These are phyloP conservation scores for Suillus tomentosus DNA, from an alignment of 768 basidiomycete genomes.

Conservation along the genomic window DNA sequence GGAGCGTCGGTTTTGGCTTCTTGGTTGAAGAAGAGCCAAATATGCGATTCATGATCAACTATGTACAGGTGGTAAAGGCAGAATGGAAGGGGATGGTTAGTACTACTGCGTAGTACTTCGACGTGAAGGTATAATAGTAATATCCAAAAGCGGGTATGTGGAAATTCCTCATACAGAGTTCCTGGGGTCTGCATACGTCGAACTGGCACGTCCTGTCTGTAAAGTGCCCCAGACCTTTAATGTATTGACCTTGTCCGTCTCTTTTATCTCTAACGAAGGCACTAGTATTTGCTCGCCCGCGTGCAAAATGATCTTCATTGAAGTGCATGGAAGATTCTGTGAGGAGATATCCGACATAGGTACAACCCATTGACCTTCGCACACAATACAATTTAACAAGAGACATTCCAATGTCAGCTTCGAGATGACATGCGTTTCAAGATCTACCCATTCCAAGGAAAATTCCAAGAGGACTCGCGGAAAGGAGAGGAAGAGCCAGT, in stretches of 20 bases:
- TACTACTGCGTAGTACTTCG: neutral
- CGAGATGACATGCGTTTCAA: neutral
- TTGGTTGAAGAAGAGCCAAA: slow-evolving; percentile 74
- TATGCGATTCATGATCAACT: slow-evolving; percentile 76
- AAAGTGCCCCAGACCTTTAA: neutral
- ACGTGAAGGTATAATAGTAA: neutral
- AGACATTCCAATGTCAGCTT: neutral
- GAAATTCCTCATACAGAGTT: neutral
- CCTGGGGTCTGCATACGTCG: neutral
- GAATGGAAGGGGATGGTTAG: neutral
- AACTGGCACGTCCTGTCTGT: neutral
- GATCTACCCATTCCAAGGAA: slow-evolving; percentile 6
- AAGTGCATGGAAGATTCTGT: neutral
- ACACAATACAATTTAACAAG: neutral
- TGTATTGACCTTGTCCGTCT: neutral
- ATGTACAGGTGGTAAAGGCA: neutral
- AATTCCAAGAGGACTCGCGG: slow-evolving; percentile 6
- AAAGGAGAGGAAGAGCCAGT: neutral
- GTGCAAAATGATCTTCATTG: neutral
- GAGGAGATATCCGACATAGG: slow-evolving; percentile 1
- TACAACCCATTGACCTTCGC: neutral
- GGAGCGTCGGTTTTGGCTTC: slow-evolving; percentile 84
- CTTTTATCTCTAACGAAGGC: neutral
- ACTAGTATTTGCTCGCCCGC: neutral
- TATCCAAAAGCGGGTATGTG: slow-evolving; percentile 1